These are phyloP conservation scores for Odonthalia washingtoniensis DNA, from an alignment of 31 red algal species.

Conservation along the genomic window DNA sequence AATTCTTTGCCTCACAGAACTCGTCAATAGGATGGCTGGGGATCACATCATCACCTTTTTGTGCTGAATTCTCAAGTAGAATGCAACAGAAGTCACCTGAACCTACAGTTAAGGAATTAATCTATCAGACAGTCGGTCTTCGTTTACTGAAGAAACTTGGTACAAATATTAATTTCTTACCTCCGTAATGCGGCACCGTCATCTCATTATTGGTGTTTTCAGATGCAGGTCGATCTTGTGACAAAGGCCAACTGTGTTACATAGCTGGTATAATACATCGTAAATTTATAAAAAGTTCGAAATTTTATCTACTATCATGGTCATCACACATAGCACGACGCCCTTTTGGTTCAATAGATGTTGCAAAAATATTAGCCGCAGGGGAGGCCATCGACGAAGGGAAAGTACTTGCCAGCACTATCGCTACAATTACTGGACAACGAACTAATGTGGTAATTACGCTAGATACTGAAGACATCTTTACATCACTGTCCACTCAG, in stretches of 20 bases:
- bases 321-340: neutral
- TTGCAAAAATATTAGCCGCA: slow-evolving; percentile 6
- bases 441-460: neutral
- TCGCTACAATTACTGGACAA: neutral
- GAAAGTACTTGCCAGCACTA: neutral
- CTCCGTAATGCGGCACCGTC: too few relatives aligned
- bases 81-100: too few relatives aligned
- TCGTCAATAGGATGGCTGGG: too few relatives aligned
- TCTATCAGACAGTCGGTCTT: too few relatives aligned
- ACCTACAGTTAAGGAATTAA: too few relatives aligned
- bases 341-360: neutral
- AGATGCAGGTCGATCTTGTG: too few relatives aligned
- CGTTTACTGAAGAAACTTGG: too few relatives aligned
- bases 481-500: slow-evolving; percentile 1
- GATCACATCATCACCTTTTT: too few relatives aligned
- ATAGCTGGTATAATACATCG: slow-evolving; percentile 4
- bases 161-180: too few relatives aligned
- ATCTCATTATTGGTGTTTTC: too few relatives aligned
- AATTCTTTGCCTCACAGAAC: too few relatives aligned
- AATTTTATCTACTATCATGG: slow-evolving; percentile 19
- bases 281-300: neutral
- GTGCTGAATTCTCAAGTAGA: too few relatives aligned
- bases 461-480: slow-evolving; percentile 7
- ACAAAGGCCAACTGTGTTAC: neutral
- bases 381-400: slow-evolving; percentile 29